phyloP scores from a whole-genome alignment of 108 stramenopile species.

The Bacterosira constricta region DNA sequence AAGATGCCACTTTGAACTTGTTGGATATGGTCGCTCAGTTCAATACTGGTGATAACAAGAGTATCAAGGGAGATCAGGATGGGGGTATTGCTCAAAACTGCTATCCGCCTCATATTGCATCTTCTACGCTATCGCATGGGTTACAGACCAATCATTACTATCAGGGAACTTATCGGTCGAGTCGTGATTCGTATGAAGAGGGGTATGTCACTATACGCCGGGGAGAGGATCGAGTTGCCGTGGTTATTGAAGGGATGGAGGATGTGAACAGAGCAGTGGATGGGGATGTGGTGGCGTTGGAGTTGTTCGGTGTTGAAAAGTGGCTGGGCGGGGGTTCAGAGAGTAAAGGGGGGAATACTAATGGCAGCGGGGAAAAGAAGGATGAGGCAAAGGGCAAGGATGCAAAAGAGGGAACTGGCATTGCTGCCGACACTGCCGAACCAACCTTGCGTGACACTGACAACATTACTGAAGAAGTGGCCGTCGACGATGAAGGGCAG shows the following conservation, averaged over 20 bases:
- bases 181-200: conserved; percentile 25
- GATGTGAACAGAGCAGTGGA: conserved; percentile 95
- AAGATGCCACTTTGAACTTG: conserved; percentile 64
- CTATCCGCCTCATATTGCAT: conserved; percentile 66
- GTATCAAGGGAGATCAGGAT: background rate
- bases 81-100: conserved; percentile 10
- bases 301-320: conserved; percentile 60
- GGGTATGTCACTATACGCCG: conserved; percentile 75
- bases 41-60: conserved; percentile 14
- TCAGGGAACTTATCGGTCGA: conserved; percentile 71
- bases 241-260: conserved; percentile 56
- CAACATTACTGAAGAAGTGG: conserved; percentile 65
- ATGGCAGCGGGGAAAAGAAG: conserved; percentile 1
- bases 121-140: conserved; percentile 57
- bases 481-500: conserved; percentile 37
- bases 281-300: conserved; percentile 95
- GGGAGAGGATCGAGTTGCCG: conserved; percentile 79
- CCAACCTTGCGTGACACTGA: conserved; percentile 63
- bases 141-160: conserved; percentile 69
- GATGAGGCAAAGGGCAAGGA: background rate
- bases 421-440: conserved; percentile 75
- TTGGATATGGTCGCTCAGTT: conserved; percentile 82
- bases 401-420: conserved; percentile 47
- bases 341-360: background rate
- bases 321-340: conserved; percentile 52